phyloP scores from a whole-genome alignment of 208 protist genomes.

The Trypanosoma mega region DNA sequence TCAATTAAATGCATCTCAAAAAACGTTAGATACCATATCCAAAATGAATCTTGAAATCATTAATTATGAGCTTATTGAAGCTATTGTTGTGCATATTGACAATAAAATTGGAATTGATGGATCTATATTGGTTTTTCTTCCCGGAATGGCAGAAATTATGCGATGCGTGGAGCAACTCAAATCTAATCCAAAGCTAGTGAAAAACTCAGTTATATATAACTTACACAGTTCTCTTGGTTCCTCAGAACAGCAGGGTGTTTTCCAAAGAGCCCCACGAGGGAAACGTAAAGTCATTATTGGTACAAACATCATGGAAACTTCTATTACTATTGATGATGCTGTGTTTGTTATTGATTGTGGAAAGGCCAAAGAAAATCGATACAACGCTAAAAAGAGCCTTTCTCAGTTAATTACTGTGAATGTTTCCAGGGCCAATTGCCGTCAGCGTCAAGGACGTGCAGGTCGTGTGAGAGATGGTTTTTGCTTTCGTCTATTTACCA shows the following conservation, averaged over 20 bases:
- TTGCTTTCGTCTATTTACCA: constrained; percentile 95
- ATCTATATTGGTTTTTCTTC: constrained; percentile 96
- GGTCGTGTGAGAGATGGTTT: constrained; percentile 95
- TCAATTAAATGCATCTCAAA: constrained; percentile 42
- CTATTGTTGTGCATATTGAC: constrained; percentile 88
- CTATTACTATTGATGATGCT: constrained; percentile 97
- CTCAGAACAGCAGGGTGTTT: constrained; percentile 93
- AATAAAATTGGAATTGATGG: constrained; percentile 48
- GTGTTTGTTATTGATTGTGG: constrained; percentile 97
- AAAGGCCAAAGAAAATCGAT: constrained; percentile 94
- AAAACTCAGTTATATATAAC: constrained; percentile 79
- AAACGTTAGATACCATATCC: constrained; percentile 64
- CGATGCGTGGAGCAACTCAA: constrained; percentile 85
- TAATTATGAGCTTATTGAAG: constrained; percentile 95
- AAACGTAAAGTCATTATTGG: constrained; percentile 95
- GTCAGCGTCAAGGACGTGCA: constrained; percentile 95
- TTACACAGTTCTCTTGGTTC: constrained; percentile 93
- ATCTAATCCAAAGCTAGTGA: constrained; percentile 43
- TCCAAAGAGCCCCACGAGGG: constrained; percentile 78
- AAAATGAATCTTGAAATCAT: constrained; percentile 90
- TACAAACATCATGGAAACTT: constrained; percentile 98
- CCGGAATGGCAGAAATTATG: constrained; percentile 94
- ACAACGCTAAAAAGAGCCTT: constrained; percentile 81
- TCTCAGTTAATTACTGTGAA: constrained; percentile 88
- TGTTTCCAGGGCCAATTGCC: constrained; percentile 92